phyloP scores from a whole-genome alignment of 177 flowering plant genomes.

The Telopea speciosissima region DNA sequence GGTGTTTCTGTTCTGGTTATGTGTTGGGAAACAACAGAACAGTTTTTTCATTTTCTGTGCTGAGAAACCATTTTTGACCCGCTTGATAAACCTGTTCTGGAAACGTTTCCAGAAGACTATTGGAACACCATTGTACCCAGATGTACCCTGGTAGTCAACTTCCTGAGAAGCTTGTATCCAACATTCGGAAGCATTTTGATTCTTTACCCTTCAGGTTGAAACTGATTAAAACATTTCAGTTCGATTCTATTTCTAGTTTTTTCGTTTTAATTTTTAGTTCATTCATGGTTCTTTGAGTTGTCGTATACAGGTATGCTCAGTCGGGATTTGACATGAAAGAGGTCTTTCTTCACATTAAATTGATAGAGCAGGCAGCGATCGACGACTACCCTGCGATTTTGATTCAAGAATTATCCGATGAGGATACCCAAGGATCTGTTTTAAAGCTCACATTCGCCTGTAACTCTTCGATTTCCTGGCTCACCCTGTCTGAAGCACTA shows the following conservation, averaged over 20 bases:
- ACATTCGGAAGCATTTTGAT: slow-evolving; percentile 82
- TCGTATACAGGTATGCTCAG: slow-evolving; percentile 62
- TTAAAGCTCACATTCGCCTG: slow-evolving; percentile 85
- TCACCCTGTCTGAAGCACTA: too few relatives aligned
- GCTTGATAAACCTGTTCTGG: too few relatives aligned
- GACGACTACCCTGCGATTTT: slow-evolving; percentile 65
- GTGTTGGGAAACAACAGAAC: too few relatives aligned
- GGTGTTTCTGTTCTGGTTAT: too few relatives aligned
- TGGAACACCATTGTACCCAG: too few relatives aligned
- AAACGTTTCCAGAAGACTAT: too few relatives aligned
- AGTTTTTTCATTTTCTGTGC: too few relatives aligned
- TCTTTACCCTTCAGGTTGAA: too few relatives aligned
- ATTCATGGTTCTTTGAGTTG: neutral
- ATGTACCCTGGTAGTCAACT: slow-evolving; percentile 91
- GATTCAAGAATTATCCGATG: slow-evolving; percentile 59
- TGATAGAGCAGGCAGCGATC: slow-evolving; percentile 67
- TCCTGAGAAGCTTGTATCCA: slow-evolving; percentile 85
- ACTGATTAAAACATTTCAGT: neutral
- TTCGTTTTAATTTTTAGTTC: slow-evolving; percentile 2
- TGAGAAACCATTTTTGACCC: too few relatives aligned
- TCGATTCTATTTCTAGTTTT: neutral
- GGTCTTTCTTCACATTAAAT: slow-evolving; percentile 72
- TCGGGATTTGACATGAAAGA: slow-evolving; percentile 94
- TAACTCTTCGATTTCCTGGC: too few relatives aligned
- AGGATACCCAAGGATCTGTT: slow-evolving; percentile 43